These are phyloP conservation scores for Boletales sp. DNA, from an alignment of 768 basidiomycete species.

Conservation along the genomic window DNA sequence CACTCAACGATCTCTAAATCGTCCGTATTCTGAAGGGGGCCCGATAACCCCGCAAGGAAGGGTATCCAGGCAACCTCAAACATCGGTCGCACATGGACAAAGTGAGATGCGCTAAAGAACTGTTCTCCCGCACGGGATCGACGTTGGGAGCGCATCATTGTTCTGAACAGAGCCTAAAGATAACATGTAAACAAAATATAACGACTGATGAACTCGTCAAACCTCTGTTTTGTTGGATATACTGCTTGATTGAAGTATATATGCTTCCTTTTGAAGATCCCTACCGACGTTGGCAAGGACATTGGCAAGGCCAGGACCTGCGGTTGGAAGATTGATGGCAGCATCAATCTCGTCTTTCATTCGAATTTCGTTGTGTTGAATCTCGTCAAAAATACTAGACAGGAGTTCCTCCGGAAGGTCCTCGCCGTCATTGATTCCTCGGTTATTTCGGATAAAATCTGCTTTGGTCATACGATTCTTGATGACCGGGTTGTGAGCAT, in stretches of 20 bases:
- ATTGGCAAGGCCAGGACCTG: constrained; percentile 72
- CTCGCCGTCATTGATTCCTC: constrained; percentile 89
- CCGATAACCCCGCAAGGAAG: constrained; percentile 92
- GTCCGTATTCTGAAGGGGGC: constrained; percentile 91
- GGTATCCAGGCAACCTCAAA: constrained; percentile 99
- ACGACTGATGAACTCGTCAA: constrained; percentile 9
- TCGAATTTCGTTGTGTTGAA: constrained; percentile 86
- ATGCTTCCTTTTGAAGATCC: constrained; percentile 94
- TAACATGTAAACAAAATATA: background rate
- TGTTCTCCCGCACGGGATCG: constrained; percentile 77
- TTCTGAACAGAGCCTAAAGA: constrained; percentile 80
- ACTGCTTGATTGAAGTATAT: constrained; percentile 90
- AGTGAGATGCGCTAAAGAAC: constrained; percentile 95
- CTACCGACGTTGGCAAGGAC: constrained; percentile 87
- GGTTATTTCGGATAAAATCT: constrained; percentile 93
- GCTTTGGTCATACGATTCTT: constrained; percentile 91
- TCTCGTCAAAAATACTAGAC: constrained; percentile 81
- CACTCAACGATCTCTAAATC: constrained; percentile 89
- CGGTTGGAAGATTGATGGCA: constrained; percentile 34
- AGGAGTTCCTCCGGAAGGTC: constrained; percentile 88
- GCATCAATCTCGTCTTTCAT: constrained; percentile 97
- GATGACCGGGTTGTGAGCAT: constrained; percentile 92
- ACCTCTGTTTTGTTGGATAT: constrained; percentile 98
- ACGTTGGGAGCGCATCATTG: constrained; percentile 89
- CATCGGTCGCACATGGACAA: constrained; percentile 96